Evolutionary conservation across 306 rosid genomes (phyloP).

Genomic region (Cicer arietinum): DNA sequence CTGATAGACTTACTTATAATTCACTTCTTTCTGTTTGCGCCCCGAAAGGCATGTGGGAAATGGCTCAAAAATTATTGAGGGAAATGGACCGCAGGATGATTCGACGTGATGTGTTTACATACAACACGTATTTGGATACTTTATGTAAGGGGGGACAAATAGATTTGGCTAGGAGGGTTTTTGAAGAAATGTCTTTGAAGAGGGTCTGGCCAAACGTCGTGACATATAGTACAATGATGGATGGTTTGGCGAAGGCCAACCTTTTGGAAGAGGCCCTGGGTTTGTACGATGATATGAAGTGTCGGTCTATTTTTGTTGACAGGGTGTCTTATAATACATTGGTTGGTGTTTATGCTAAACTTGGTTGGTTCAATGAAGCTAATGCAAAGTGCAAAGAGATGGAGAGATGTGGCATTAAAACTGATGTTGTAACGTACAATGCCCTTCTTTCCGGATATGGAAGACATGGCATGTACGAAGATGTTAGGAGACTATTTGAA

Average conservation of each 20-base stretch:
- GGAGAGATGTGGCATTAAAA: conserved; percentile 74
- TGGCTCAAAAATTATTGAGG: conserved; percentile 61
- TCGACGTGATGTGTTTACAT: conserved; percentile 75
- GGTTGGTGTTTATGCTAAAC: conserved; percentile 79
- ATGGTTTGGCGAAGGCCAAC: conserved; percentile 86
- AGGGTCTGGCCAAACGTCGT: conserved; percentile 77
- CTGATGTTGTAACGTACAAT: conserved; percentile 81
- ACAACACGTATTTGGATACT: conserved; percentile 85
- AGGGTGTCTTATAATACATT: conserved; percentile 85
- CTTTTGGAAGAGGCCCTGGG: conserved; percentile 76
- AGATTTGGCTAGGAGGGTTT: conserved; percentile 72
- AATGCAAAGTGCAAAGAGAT: conserved; percentile 67
- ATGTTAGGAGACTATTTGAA: conserved; percentile 58
- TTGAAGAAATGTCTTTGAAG: conserved; percentile 74
- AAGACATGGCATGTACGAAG: conserved; percentile 70
- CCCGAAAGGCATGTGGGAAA: conserved; percentile 83
- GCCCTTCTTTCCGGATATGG: conserved; percentile 91
- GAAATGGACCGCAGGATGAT: conserved; percentile 78
- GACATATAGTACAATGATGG: conserved; percentile 85
- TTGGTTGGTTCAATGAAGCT: conserved; percentile 82
- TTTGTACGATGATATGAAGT: conserved; percentile 75
- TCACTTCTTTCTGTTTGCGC: conserved; percentile 83
- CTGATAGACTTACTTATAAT: conserved; percentile 84
- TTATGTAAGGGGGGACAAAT: conserved; percentile 86
- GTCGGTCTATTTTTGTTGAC: conserved; percentile 62